A percentile compares a stretch with the other conserved stretches of the same genome.
These are phyloP conservation scores for Magnusiomyces magnusii DNA, from an alignment of 1,139 yeast genomes.

Conservation along the genomic window DNA sequence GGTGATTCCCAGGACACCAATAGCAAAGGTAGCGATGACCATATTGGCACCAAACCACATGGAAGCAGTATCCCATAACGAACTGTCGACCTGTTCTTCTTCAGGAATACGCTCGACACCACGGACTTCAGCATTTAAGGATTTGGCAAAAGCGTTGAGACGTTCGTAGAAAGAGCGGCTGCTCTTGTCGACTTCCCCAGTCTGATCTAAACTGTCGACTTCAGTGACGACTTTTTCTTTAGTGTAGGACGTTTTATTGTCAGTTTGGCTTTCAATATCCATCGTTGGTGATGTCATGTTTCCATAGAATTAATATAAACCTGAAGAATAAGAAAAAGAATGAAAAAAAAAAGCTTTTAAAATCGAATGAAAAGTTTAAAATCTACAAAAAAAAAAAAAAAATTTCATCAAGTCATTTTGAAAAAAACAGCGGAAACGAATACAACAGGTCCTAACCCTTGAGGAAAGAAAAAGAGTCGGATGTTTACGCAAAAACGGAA, in stretches of 20 bases:
- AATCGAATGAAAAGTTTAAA: not conserved
- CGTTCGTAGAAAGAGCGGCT: not conserved
- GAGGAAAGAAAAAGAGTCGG: no score
- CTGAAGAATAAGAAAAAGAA: not conserved
- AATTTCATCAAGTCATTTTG: no score
- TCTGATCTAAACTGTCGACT: not conserved
- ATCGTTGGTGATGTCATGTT: not conserved
- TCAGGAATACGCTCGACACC: conserved; percentile 66
- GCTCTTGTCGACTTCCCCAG: not conserved
- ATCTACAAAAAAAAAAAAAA: no score
- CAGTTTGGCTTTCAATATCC: not conserved
- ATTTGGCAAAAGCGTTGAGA: not conserved
- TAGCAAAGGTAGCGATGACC: conserved; percentile 75
- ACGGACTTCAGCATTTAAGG: conserved; percentile 43
- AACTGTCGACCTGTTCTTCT: conserved; percentile 55
- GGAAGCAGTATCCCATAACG: conserved; percentile 63
- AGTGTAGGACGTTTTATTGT: no score
- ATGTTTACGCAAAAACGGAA: no score
- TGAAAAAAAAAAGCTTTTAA: not conserved
- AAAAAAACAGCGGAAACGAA: no score
- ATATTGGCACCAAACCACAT: conserved; percentile 94
- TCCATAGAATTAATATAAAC: no score
- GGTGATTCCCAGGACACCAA: conserved; percentile 70
- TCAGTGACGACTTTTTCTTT: not conserved
- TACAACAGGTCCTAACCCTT: no score